These are phyloP conservation scores for Suillus ampliporus DNA, from an alignment of 768 basidiomycete species.

Conservation along the genomic window DNA sequence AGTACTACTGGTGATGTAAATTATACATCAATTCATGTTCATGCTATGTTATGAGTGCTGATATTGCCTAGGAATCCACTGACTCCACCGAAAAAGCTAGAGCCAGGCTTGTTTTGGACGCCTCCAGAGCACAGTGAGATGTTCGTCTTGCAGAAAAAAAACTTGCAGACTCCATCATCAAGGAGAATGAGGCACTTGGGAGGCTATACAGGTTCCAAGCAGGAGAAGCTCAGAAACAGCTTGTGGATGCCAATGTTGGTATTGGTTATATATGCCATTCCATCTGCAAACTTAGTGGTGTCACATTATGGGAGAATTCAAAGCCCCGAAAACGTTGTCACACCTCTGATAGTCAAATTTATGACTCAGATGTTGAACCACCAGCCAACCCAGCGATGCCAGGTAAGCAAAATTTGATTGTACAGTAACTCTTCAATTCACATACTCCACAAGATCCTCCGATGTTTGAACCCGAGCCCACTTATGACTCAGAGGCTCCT, in stretches of 20 bases:
- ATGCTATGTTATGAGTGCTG: background rate
- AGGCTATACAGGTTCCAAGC: background rate
- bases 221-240: background rate
- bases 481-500: background rate
- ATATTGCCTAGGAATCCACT: background rate
- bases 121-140: background rate
- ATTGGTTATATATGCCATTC: background rate
- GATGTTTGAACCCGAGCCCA: background rate
- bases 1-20: background rate
- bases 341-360: background rate
- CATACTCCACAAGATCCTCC: background rate
- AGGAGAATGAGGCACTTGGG: background rate
- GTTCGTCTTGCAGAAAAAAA: background rate
- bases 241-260: background rate
- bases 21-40: background rate
- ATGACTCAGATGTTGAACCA: background rate
- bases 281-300: background rate
- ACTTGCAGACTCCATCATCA: background rate
- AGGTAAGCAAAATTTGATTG: background rate
- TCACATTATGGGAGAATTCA: background rate
- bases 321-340: background rate
- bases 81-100: background rate
- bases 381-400: background rate
- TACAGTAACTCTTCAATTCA: background rate
- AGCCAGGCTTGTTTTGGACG: background rate